Evolutionary conservation across 2,329 filamentous ascomycete genomes (phyloP).

Genomic region (Botrytis aclada): DNA sequence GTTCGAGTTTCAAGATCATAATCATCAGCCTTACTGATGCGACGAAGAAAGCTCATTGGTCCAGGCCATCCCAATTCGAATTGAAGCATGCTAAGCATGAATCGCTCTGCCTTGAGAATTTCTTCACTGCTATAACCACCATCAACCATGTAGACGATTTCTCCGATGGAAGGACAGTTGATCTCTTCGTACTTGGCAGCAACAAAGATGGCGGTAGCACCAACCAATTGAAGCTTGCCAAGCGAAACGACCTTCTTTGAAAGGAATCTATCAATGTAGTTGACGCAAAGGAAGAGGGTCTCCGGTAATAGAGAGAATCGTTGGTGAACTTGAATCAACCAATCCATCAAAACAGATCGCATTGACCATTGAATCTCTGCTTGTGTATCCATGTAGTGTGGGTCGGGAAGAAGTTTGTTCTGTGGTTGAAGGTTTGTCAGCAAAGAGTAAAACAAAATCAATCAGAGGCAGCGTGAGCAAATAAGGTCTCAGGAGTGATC

Average conservation of each 20-base stretch:
- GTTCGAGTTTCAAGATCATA: conserved; percentile 95
- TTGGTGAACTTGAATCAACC: conserved; percentile 93
- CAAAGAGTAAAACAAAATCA: conserved; percentile 15
- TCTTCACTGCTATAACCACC: conserved; percentile 84
- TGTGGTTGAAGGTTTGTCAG: conserved; percentile 38
- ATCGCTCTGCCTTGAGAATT: conserved; percentile 94
- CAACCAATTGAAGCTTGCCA: conserved; percentile 91
- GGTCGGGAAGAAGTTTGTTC: conserved; percentile 79
- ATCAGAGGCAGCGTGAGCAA: conserved; percentile 6
- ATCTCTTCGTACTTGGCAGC: conserved; percentile 99
- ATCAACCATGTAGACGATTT: conserved; percentile 99
- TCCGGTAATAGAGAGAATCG: conserved; percentile 90
- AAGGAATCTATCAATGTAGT: conserved; percentile 96
- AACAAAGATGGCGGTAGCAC: conserved; percentile 91
- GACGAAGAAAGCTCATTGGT: conserved; percentile 94
- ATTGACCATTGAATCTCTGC: conserved; percentile 99
- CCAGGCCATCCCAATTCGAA: conserved; percentile 98
- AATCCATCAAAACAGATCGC: conserved; percentile 95
- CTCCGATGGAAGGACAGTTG: conserved; percentile 89
- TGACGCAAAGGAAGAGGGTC: conserved; percentile 90
- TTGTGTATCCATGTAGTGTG: conserved; percentile 95
- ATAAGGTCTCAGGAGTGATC: conserved; percentile 2
- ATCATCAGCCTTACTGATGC: conserved; percentile 97
- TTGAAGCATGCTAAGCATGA: conserved; percentile 95
- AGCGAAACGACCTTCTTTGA: conserved; percentile 93